Evolutionary conservation across 2,329 filamentous ascomycete genomes (phyloP), one percentile per base, ranked within the genome.

Genomic region (Bisporella sp.): DNA sequence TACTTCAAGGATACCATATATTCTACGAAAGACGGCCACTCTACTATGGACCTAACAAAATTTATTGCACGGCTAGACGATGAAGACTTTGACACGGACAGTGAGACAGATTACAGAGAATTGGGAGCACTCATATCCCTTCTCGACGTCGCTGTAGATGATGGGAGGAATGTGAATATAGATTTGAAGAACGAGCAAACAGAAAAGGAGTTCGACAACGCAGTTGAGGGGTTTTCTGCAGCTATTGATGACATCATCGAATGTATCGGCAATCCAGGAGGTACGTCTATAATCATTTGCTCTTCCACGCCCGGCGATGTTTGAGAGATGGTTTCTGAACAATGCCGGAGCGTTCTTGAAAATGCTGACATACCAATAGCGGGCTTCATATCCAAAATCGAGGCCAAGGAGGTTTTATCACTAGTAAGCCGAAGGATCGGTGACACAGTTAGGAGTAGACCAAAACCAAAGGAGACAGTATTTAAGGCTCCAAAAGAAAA

Each of bases 331-430:
- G 21, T 21, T 21, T 21, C 21, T 21, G 21, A 21, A 21, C 21
- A 21, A 21, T 3, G 21, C 3, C 3, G 21, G 21, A 21, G 21
- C 21, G 35, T 37, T 37, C 8, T 37, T n/a, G 35, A 37, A 37
- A n/a, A 9, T 37, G 35, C 35, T 37, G n/a, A 37, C n/a, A 37
- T 37, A 8, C 8, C 8, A 37, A 37, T n/a, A 37, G 85, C 88
- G 42, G 81, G 81, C 28, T 81, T 86, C 59, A 73, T 93, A 51
- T 77, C 78, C 12, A 78, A 87, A 31, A 85, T 87, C 31, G 82
- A 95, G 62, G 82, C 87, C 9, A 96, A 95, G 68, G 82, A 82
- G 48, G 75, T 77, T 8, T 73, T 95, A 39, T 86, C 95, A 60
- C 77, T 82, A 51, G 70, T 96, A n/a, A 77, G 84, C 52, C 82